These are phyloP conservation scores for Cichorium intybus DNA, from an alignment of 140 eudicot species.

Conservation along the genomic window DNA sequence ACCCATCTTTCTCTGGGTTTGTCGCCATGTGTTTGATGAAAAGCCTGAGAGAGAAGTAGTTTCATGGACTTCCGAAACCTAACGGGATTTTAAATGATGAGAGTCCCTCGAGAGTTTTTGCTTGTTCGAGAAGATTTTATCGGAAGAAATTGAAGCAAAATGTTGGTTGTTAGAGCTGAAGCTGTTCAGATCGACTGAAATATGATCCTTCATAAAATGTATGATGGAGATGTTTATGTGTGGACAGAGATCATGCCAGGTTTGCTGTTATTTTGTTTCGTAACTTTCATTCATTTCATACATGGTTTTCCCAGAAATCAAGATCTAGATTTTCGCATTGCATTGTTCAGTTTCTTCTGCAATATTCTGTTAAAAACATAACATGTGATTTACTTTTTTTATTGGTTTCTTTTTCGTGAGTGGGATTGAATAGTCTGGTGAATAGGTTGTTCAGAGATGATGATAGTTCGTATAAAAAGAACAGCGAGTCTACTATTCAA, in stretches of 20 bases:
- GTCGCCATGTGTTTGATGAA: neutral
- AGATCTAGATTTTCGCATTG: neutral
- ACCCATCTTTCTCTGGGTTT: neutral
- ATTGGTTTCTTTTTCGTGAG: constrained; percentile 15
- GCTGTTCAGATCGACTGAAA: too few relatives aligned
- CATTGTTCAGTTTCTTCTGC: neutral
- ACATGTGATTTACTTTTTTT: constrained; percentile 25
- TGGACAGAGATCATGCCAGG: neutral
- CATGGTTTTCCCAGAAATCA: neutral
- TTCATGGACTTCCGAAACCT: neutral
- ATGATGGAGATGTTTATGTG: too few relatives aligned
- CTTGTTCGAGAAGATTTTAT: neutral
- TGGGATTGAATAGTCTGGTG: constrained; percentile 17
- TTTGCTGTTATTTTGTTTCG: neutral
- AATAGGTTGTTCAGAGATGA: constrained; percentile 12
- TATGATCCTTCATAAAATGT: too few relatives aligned
- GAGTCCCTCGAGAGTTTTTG: neutral
- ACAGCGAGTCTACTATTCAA: constrained; percentile 11
- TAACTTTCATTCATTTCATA: too few relatives aligned
- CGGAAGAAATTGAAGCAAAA: neutral
- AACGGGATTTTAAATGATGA: neutral
- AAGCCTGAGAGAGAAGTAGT: neutral
- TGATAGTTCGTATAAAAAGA: constrained; percentile 13
- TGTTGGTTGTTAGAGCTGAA: neutral
- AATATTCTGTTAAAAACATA: constrained; percentile 9